Percentiles rank a stretch among this genome's conserved stretches.
These are phyloP conservation scores for Massospora cicadina DNA, from an alignment of 371 early-diverging fungal genomes.

Conservation along the genomic window DNA sequence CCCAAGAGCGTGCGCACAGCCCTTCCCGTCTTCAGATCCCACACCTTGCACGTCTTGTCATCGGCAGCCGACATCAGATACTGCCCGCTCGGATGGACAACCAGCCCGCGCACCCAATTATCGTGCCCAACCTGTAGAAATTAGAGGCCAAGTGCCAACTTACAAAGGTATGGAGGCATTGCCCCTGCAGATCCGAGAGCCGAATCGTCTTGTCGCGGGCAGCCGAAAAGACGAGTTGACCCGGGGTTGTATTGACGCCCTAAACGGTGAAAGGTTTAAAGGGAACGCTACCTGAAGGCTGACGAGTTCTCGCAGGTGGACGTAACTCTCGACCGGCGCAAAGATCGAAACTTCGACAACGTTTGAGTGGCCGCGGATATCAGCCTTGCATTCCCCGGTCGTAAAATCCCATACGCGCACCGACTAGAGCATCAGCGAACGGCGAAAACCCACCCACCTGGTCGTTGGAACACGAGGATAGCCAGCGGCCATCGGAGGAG, in stretches of 20 bases:
- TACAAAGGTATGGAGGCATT: slow-evolving; percentile 55
- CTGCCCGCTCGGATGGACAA: slow-evolving; percentile 62
- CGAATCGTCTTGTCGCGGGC: slow-evolving; percentile 79
- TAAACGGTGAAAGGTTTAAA: neutral
- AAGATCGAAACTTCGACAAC: slow-evolving; percentile 84
- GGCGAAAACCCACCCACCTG: slow-evolving; percentile 29
- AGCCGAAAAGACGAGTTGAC: slow-evolving; percentile 58
- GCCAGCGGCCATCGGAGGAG: slow-evolving; percentile 45
- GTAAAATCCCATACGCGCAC: slow-evolving; percentile 61
- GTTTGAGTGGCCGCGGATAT: slow-evolving; percentile 78
- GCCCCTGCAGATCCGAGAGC: slow-evolving; percentile 63
- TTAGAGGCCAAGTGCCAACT: slow-evolving; percentile 2
- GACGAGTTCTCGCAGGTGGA: slow-evolving; percentile 43
- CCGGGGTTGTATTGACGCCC: slow-evolving; percentile 28
- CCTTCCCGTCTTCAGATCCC: slow-evolving; percentile 74
- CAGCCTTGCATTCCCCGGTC: slow-evolving; percentile 55
- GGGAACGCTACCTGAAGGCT: slow-evolving; percentile 32
- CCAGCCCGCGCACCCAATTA: slow-evolving; percentile 81
- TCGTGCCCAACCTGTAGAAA: slow-evolving; percentile 63
- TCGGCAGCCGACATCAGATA: slow-evolving; percentile 63
- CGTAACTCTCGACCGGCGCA: slow-evolving; percentile 45
- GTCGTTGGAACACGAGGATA: slow-evolving; percentile 69
- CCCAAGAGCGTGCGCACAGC: slow-evolving; percentile 66
- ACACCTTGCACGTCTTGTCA: slow-evolving; percentile 71
- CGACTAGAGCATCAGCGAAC: slow-evolving; percentile 24